Evolutionary conservation across 1,284 basidiomycete species (phyloP).

Genomic region (Coriolopsis trogii): DNA sequence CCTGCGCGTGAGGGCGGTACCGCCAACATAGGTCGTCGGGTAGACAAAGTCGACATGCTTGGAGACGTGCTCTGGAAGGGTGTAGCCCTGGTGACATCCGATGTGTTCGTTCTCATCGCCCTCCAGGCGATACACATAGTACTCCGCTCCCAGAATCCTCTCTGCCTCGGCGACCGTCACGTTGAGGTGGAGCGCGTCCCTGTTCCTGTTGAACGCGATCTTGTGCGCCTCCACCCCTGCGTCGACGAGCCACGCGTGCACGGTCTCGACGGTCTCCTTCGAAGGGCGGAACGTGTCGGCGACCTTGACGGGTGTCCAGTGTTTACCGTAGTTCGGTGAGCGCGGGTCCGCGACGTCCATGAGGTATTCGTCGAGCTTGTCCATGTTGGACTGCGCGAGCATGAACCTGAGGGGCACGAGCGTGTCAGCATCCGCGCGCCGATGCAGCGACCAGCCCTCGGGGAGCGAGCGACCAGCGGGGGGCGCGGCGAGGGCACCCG

Average conservation of each 20-base stretch:
- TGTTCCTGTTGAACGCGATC: constrained; percentile 33
- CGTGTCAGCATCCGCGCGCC: constrained; percentile 1
- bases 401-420: constrained; percentile 31
- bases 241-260: constrained; percentile 29
- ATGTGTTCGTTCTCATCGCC: constrained; percentile 33
- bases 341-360: constrained; percentile 48
- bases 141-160: constrained; percentile 44
- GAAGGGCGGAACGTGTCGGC: constrained; percentile 45
- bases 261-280: constrained; percentile 41
- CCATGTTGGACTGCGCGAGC: constrained; percentile 45
- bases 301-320: constrained; percentile 42
- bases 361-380: constrained; percentile 43
- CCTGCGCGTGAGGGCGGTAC: too few relatives aligned
- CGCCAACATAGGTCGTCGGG: constrained; percentile 27
- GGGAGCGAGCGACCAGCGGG: too few relatives aligned
- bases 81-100: constrained; percentile 34
- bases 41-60: constrained; percentile 30
- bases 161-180: constrained; percentile 48
- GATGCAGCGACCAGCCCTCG: constrained; percentile 9
- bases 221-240: constrained; percentile 36
- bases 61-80: constrained; percentile 26
- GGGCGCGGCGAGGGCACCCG: too few relatives aligned
- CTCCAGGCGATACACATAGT: constrained; percentile 46
- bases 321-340: constrained; percentile 43
- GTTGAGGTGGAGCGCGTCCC: constrained; percentile 46